Conservation (phyloP, 306 rosid species). For the Pueraria montana region DNA sequence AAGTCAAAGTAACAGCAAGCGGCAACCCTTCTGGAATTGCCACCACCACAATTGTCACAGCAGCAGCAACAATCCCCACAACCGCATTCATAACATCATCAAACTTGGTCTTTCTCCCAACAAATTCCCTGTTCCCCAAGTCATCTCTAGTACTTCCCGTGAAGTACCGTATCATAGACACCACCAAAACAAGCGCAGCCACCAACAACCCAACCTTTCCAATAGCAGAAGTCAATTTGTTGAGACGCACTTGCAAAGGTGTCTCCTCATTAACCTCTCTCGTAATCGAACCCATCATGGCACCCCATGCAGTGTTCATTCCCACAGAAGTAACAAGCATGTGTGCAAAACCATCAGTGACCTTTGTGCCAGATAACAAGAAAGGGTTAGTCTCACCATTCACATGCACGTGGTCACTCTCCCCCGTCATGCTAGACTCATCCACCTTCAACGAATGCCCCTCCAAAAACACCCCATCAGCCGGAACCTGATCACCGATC, state of each 20-base stretch:
- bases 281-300: not conserved
- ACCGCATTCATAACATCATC: not conserved
- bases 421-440: too few species aligned
- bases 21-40: slow-evolving; percentile 6
- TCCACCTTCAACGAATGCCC: too few species aligned
- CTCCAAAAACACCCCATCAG: too few species aligned
- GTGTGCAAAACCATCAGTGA: too few species aligned
- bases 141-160: not conserved
- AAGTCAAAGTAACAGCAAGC: not conserved
- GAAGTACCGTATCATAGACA: not conserved
- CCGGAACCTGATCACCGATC: too few species aligned
- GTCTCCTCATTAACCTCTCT: slow-evolving; percentile 17
- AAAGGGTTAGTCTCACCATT: too few species aligned
- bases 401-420: too few species aligned
- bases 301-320: too few species aligned
- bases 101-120: not conserved
- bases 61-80: not conserved
- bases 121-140: not conserved
- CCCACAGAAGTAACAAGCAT: too few species aligned
- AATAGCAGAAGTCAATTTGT: not conserved
- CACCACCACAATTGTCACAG: slow-evolving; percentile 21
- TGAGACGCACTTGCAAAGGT: slow-evolving; percentile 18
- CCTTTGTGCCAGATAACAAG: too few species aligned
- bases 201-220: slow-evolving; percentile 3
- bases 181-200: not conserved